Evolutionary conservation across 805 yeast species (phyloP), one percentile per base, ranked within the genome.

Genomic region (Lachancea sp.): DNA sequence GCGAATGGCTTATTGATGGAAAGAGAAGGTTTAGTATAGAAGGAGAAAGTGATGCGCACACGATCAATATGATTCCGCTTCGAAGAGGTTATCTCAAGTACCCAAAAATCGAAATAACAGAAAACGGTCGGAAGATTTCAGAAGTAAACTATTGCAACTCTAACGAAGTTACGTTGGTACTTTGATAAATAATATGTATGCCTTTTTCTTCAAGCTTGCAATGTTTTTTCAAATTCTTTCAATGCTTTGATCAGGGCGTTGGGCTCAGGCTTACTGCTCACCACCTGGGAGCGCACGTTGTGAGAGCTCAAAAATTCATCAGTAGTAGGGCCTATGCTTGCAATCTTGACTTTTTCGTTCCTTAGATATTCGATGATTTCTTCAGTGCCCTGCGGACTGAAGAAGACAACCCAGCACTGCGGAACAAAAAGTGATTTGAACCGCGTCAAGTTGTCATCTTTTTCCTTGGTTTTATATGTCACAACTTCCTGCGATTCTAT

Each of bases 301-400:
- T 75, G 70, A 1, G 69, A 61, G 4, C 61, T 32, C 36, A 90
- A 64, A 55, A 76, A 88, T 33, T 68, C 71, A 45, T 83, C 79
- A 0, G 98, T 91, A 0, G 97, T 91, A 2, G 97, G 97, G 0
- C 98, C 98, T 47, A 91, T 91, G 3, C 90, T 80, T 0, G 95
- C 96, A 36, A 70, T 62, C 1, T 52, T 46, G 3, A 46, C 38
- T 2, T 41, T 32, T 22, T 19, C 44, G 34, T 34, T 57, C 40
- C 58, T 60, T n/a, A 78, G 45, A 49, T 72, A 71, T 9, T 73
- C 63, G 3, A 85, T 75, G 11, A 89, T 81, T 1, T 63, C 69
- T 25, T 74, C 75, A 0, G 95, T 82, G 0, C 96, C 96, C 54
- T 93, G 95, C 0, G 96, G 95, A 50, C 96, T 86, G 64, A 90